Conservation (phyloP, 768 basidiomycete species). For the Trichaptum fuscoviolaceum region DNA sequence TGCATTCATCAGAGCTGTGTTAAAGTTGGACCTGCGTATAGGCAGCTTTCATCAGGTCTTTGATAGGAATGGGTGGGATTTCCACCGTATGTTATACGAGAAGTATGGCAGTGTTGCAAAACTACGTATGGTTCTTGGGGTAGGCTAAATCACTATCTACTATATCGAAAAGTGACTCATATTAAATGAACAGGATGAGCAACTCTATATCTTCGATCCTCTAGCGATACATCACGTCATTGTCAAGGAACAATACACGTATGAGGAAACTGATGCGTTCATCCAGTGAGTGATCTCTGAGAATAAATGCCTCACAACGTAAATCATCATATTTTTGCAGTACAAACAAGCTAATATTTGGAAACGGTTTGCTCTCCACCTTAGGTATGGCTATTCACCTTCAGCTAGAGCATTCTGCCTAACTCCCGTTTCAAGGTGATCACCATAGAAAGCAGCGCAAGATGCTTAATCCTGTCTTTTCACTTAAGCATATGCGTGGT, state of each 20-base stretch:
- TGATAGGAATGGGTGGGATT: not conserved
- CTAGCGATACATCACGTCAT: conserved; percentile 15
- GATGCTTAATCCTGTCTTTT: conserved; percentile 24
- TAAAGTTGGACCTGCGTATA: not conserved
- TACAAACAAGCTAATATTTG: conserved; percentile 26
- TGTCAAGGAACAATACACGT: conserved; percentile 14
- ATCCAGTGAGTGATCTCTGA: conserved; percentile 3
- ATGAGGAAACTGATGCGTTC: conserved; percentile 11
- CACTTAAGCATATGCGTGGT: conserved; percentile 17
- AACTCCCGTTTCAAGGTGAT: conserved; percentile 14
- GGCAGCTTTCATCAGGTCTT: conserved; percentile 2
- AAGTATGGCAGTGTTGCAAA: not conserved
- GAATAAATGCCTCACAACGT: not conserved
- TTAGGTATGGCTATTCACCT: conserved; percentile 21
- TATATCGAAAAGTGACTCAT: not conserved
- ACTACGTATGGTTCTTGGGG: not conserved
- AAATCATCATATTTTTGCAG: not conserved
- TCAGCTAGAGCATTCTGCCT: not conserved
- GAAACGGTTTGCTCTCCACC: conserved; percentile 32
- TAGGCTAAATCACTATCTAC: not conserved
- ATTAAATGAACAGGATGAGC: conserved; percentile 31
- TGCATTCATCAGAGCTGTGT: not conserved
- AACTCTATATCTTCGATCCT: conserved; percentile 46
- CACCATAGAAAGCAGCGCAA: conserved; percentile 23
- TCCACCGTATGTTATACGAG: not conserved